Percentiles rank a stretch among this genome's conserved stretches.
Evolutionary conservation across 2,329 filamentous ascomycete genomes (phyloP).

Genomic region (Magnaporthiopsis incrustans): DNA sequence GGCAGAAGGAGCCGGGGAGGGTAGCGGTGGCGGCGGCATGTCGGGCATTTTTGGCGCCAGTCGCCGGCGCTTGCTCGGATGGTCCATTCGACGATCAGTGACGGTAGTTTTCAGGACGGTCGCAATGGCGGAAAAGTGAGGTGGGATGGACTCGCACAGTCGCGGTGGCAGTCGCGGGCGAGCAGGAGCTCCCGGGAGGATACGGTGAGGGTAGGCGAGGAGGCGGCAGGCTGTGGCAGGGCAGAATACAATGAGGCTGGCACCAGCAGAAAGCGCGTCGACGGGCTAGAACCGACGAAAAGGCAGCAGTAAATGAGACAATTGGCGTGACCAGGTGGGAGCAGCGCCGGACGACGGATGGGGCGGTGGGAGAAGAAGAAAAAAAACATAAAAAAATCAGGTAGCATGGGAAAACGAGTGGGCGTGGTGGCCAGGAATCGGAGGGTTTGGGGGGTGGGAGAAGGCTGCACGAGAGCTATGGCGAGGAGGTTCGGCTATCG

Average conservation of each 20-base stretch:
- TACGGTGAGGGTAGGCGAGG: neutral
- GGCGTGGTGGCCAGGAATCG: slow-evolving; percentile 3
- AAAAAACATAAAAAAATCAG: neutral
- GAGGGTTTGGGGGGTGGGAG: neutral
- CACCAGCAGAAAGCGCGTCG: neutral
- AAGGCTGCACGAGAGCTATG: slow-evolving; percentile 7
- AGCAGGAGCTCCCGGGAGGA: neutral
- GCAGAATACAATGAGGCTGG: neutral
- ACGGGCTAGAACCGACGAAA: neutral
- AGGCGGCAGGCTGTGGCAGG: neutral
- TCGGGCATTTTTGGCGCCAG: slow-evolving; percentile 21
- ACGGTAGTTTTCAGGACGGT: neutral
- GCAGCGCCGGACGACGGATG: neutral
- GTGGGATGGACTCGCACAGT: neutral
- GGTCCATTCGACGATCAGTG: slow-evolving; percentile 15
- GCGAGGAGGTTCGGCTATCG: slow-evolving; percentile 7
- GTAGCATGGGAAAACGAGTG: neutral
- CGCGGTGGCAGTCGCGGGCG: neutral
- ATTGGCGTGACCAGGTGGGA: neutral
- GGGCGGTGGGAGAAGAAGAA: neutral
- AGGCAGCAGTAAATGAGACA: neutral
- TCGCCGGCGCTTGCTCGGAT: slow-evolving; percentile 20
- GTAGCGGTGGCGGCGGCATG: slow-evolving; percentile 12
- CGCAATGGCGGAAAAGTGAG: neutral
- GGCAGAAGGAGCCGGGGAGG: slow-evolving; percentile 8